phyloP scores from a whole-genome alignment of 2,329 filamentous ascomycete species.

The Xylariaceae sp. region DNA sequence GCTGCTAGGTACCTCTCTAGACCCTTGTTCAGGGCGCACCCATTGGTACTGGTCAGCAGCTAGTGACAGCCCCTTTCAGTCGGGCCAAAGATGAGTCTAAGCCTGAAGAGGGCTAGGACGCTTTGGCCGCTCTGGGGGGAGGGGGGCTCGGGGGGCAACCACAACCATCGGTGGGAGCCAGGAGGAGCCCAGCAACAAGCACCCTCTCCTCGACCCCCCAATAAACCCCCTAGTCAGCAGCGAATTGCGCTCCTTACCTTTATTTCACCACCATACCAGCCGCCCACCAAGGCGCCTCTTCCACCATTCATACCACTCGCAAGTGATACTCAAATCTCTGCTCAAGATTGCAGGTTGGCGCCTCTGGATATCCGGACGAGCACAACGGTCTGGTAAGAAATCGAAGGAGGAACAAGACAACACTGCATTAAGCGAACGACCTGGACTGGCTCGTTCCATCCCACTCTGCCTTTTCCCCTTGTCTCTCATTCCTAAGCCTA shows the following conservation, averaged over 20 bases:
- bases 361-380: background rate
- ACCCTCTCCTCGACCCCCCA: slow-evolving; percentile 7
- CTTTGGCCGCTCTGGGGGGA: slow-evolving; percentile 25
- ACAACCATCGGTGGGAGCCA: background rate
- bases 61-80: slow-evolving; percentile 4
- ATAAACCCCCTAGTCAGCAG: slow-evolving; percentile 34
- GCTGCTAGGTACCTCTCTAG: background rate
- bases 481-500: slow-evolving; percentile 25
- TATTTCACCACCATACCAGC: slow-evolving; percentile 42
- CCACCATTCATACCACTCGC: slow-evolving; percentile 46
- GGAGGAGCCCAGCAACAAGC: background rate
- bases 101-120: slow-evolving; percentile 19
- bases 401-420: background rate
- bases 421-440: slow-evolving; percentile 1
- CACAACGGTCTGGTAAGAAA: background rate
- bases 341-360: background rate
- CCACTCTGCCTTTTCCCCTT: slow-evolving; percentile 22
- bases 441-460: slow-evolving; percentile 14
- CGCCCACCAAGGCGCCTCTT: slow-evolving; percentile 40
- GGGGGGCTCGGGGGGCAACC: too few relatives aligned
- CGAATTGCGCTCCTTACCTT: slow-evolving; percentile 42
- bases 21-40: too few relatives aligned
- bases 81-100: slow-evolving; percentile 12
- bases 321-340: slow-evolving; percentile 14
- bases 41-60: slow-evolving; percentile 2